phyloP scores from a whole-genome alignment of 768 basidiomycete species.

The Tylopilus cervinicoccineus region DNA sequence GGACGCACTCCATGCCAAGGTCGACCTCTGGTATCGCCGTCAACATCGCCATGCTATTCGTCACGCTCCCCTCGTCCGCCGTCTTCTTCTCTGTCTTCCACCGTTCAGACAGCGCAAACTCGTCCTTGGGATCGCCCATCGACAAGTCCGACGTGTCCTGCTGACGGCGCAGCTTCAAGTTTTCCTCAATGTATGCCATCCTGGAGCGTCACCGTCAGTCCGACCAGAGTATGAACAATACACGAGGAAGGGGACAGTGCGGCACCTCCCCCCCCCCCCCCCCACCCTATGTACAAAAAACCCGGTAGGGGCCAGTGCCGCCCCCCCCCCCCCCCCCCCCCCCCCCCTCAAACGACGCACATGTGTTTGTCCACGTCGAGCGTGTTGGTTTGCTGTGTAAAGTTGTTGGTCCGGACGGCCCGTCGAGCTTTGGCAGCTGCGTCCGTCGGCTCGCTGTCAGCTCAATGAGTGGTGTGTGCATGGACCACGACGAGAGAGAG shows the following conservation, averaged over 20 bases:
- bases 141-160: constrained; percentile 45
- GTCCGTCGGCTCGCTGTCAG: constrained; percentile 54
- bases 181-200: constrained; percentile 98
- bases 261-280: too few relatives aligned
- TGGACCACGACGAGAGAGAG: background rate
- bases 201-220: constrained; percentile 24
- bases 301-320: background rate
- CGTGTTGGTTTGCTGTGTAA: constrained; percentile 94
- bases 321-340: too few relatives aligned
- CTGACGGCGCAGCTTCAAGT: constrained; percentile 69
- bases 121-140: constrained; percentile 57
- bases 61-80: constrained; percentile 88
- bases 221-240: too few relatives aligned
- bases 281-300: too few relatives aligned
- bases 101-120: constrained; percentile 66
- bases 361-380: constrained; percentile 99
- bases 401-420: constrained; percentile 83
- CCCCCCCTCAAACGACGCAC: too few relatives aligned
- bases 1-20: constrained; percentile 93
- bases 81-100: constrained; percentile 55
- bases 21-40: constrained; percentile 98
- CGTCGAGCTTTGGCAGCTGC: constrained; percentile 68
- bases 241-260: background rate
- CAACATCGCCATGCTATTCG: constrained; percentile 91
- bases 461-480: background rate